These are phyloP conservation scores for Petunia secreta DNA, from an alignment of 257 asterid genomes.

Conservation along the genomic window DNA sequence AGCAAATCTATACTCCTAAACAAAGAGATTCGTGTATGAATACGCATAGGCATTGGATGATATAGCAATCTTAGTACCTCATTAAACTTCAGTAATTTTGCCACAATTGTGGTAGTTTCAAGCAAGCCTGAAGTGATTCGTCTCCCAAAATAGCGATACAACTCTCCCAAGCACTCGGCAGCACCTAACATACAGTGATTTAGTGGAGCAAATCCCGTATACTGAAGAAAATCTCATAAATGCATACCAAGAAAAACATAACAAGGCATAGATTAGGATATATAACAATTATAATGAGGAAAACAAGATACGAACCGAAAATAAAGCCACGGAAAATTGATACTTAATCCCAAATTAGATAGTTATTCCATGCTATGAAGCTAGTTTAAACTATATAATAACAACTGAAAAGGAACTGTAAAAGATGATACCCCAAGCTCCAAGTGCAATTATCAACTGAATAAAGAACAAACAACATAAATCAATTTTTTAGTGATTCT, in stretches of 20 bases:
- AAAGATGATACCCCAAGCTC: not conserved
- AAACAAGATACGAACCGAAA: not conserved
- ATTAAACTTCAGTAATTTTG: constrained; percentile 73
- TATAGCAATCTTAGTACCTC: constrained; percentile 62
- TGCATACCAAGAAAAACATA: constrained; percentile 16
- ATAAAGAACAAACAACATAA: constrained; percentile 13
- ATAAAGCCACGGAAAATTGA: not conserved
- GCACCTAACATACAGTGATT: constrained; percentile 59
- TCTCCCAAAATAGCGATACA: constrained; percentile 81
- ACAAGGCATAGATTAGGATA: not conserved
- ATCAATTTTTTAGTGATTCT: not conserved
- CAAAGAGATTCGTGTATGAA: constrained; percentile 12
- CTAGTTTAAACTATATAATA: constrained; percentile 7
- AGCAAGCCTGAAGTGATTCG: constrained; percentile 82
- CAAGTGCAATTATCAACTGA: not conserved
- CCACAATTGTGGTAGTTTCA: constrained; percentile 78
- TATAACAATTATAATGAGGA: not conserved
- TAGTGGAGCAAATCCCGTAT: constrained; percentile 11
- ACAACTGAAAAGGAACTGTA: not conserved
- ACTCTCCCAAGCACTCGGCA: constrained; percentile 92
- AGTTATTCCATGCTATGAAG: constrained; percentile 4
- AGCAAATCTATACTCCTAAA: constrained; percentile 5
- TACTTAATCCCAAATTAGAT: not conserved
- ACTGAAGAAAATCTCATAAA: constrained; percentile 19
- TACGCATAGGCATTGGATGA: constrained; percentile 25